These are phyloP conservation scores for Fusarium hainanense DNA, from an alignment of 2,329 filamentous ascomycete species.

Conservation along the genomic window DNA sequence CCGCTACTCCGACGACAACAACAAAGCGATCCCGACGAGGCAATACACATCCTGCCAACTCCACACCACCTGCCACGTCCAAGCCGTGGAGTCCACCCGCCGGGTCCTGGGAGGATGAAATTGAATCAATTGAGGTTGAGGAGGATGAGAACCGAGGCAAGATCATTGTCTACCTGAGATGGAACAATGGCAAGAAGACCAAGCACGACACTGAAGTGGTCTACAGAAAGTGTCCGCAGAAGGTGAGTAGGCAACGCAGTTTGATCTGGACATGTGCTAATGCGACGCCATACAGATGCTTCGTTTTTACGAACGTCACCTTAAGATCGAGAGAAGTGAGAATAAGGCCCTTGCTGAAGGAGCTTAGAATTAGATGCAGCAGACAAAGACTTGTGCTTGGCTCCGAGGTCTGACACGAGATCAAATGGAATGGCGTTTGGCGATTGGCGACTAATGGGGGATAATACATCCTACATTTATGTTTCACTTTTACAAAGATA, in stretches of 20 bases:
- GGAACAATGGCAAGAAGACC: conserved; percentile 79
- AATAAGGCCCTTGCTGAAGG: conserved; percentile 39
- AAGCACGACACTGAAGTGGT: conserved; percentile 76
- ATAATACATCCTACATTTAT: conserved; percentile 6
- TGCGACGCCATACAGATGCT: conserved; percentile 61
- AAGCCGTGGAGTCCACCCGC: conserved; percentile 73
- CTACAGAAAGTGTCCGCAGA: conserved; percentile 82
- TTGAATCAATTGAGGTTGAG: conserved; percentile 76
- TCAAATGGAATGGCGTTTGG: conserved; percentile 19
- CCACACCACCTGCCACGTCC: conserved; percentile 60
- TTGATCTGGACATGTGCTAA: not conserved
- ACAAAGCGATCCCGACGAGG: conserved; percentile 61
- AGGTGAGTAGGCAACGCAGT: conserved; percentile 59
- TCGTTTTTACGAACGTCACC: conserved; percentile 68
- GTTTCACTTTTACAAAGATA: not conserved
- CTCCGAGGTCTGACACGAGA: not conserved
- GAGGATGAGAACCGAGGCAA: conserved; percentile 70
- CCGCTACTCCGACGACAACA: conserved; percentile 34
- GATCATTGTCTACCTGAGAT: conserved; percentile 76
- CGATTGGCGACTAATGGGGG: conserved; percentile 7
- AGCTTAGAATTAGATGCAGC: conserved; percentile 6
- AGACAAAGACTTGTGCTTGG: not conserved
- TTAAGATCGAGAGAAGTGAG: conserved; percentile 62
- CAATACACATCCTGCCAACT: conserved; percentile 61
- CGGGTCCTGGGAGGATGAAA: conserved; percentile 81